A percentile compares a stretch with the other conserved stretches of the same genome.
Evolutionary conservation across 192 early-diverging fungal species (phyloP).

Genomic region (Backusella tuberculispora): DNA sequence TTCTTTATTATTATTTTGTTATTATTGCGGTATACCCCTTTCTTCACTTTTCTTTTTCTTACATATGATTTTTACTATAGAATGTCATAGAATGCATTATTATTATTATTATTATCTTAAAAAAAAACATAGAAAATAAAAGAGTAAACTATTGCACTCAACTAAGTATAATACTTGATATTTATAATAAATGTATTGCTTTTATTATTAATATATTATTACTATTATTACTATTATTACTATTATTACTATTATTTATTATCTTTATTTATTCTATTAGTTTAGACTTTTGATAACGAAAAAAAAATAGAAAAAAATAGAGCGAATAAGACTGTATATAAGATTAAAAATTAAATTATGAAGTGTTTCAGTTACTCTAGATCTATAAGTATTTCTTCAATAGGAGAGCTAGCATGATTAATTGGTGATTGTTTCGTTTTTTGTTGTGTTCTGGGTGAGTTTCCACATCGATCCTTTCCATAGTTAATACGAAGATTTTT

Average conservation of each 20-base stretch:
- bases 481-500: slow-evolving; percentile 66
- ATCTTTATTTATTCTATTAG: neutral
- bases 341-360: slow-evolving; percentile 5
- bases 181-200: neutral
- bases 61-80: no score
- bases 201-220: neutral
- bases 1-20: neutral
- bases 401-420: neutral
- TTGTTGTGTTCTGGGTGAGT: slow-evolving; percentile 56
- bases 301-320: neutral
- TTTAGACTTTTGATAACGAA: neutral
- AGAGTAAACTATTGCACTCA: no score
- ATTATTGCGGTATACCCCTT: neutral
- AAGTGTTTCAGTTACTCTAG: neutral
- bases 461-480: slow-evolving; percentile 91
- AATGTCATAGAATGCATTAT: no score
- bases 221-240: neutral
- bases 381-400: neutral
- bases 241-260: neutral
- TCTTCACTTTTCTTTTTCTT: neutral
- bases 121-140: no score
- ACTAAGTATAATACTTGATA: no score
- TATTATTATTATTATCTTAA: no score
- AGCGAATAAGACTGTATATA: neutral
- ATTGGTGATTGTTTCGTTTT: neutral